These are phyloP conservation scores for Piloderma croceum DNA, from an alignment of 768 basidiomycete species.

Conservation along the genomic window DNA sequence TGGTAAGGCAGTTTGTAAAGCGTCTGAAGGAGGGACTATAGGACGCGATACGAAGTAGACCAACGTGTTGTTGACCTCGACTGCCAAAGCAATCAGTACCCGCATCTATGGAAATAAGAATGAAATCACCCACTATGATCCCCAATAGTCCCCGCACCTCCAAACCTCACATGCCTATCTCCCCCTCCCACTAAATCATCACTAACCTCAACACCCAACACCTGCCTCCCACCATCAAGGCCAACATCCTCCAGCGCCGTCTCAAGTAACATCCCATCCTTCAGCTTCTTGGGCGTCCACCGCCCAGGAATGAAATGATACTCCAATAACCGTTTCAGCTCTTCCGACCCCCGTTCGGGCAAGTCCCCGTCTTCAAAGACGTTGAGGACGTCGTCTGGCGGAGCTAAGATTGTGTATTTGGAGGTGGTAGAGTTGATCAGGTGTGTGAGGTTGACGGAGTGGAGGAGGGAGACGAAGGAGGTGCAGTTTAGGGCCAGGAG, in stretches of 20 bases:
- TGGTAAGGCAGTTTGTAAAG: slow-evolving; percentile 75
- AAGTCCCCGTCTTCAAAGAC: slow-evolving; percentile 46
- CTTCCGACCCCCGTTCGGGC: slow-evolving; percentile 60
- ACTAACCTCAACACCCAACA: slow-evolving; percentile 62
- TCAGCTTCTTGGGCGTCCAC: slow-evolving; percentile 65
- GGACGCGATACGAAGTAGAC: slow-evolving; percentile 89
- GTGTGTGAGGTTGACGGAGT: slow-evolving; percentile 67
- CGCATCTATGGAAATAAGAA: background rate
- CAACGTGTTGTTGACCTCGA: slow-evolving; percentile 68
- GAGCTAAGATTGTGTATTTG: slow-evolving; percentile 87
- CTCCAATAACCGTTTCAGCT: slow-evolving; percentile 65
- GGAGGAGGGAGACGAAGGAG: slow-evolving; percentile 81
- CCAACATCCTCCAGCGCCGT: slow-evolving; percentile 74
- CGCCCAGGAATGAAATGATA: slow-evolving; percentile 92
- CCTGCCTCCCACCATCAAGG: slow-evolving; percentile 63
- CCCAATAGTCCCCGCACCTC: slow-evolving; percentile 74
- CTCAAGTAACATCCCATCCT: slow-evolving; percentile 69
- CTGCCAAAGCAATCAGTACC: slow-evolving; percentile 33
- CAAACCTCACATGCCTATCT: slow-evolving; percentile 56
- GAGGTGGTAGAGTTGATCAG: slow-evolving; percentile 66
- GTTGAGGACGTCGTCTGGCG: slow-evolving; percentile 77
- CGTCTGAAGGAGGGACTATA: slow-evolving; percentile 75
- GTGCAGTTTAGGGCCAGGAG: slow-evolving; percentile 90
- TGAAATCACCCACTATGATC: slow-evolving; percentile 54
- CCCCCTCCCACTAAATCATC: too few relatives aligned